Conservation (phyloP, 225 moss, liverwort and hornwort genomes). For the Anthoceros angustus region DNA sequence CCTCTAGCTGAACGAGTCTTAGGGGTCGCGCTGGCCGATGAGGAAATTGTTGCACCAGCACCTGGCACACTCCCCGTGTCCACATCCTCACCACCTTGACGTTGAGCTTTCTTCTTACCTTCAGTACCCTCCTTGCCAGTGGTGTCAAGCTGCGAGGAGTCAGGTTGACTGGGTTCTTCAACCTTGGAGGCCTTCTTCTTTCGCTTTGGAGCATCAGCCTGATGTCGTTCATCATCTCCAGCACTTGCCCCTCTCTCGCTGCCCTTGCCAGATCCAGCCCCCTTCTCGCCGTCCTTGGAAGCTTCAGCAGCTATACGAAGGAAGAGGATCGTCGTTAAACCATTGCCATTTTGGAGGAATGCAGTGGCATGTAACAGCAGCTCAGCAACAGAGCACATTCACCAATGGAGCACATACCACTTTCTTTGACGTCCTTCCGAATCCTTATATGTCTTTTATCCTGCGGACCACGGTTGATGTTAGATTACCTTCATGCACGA, state of each 20-base stretch:
- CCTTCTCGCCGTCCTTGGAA: not conserved
- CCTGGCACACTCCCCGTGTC: not conserved
- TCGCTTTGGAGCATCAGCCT: not conserved
- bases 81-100: not conserved
- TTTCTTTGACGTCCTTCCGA: slow-evolving; percentile 1
- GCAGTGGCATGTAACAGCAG: not conserved
- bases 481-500: too few species aligned
- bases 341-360: not conserved
- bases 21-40: not conserved
- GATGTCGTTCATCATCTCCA: not conserved
- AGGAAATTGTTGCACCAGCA: not conserved
- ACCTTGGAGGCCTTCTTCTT: not conserved
- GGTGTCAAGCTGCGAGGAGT: not conserved
- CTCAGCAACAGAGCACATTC: not conserved
- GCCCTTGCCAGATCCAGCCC: not conserved
- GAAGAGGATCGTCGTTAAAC: too few species aligned
- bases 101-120: not conserved
- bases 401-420: not conserved
- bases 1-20: not conserved
- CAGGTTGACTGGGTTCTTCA: not conserved
- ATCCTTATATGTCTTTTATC: slow-evolving; percentile 1
- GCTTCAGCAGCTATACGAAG: too few species aligned
- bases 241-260: slow-evolving; percentile 1
- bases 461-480: not conserved
- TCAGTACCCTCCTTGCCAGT: too few species aligned